Evolutionary conservation across 371 early-diverging fungal genomes (phyloP), one percentile per base, ranked within the genome.

Genomic region (Mucor indicus): DNA sequence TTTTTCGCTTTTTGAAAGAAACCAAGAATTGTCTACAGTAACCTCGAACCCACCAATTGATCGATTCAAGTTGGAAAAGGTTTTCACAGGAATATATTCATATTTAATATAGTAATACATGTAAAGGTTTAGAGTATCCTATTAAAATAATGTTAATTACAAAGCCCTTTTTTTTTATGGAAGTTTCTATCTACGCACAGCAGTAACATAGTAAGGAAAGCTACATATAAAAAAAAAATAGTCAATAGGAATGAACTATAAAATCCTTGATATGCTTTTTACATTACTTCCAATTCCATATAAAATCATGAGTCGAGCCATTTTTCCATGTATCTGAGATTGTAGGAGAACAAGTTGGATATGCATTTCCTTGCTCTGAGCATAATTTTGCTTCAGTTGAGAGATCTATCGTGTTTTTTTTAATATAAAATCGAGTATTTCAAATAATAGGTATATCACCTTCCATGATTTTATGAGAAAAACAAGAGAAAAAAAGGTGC

Each of bases 11-110:
- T 41, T 42, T 1, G 27, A 21, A 9, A 61, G 49, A 29, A 75
- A 75, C 75, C 75, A 75, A 9, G 60, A 45, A 44, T 66, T 54
- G 42, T 70, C 71, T 12, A 75, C 69, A 1, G 49, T 54, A 2
- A 62, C 60, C 19, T 50, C 19, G 7, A 61, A 24, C 4, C 51
- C 45, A 8, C 69, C 71, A 16, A 41, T 22, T 1, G 35, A 23
- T 17, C 55, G 55, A 1, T 48, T 33, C 10, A 75, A 3, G 40
- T 66, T 39, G 1, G 55, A 53, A 48, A 57, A 75, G 19, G 55
- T 50, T 48, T 55, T 68, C n/a, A 66, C 61, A 6, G 46, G 44
- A 7, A 46, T 40, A 42, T 67, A 70, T 36, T 62, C 60, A 36
- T 47, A 69, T 40, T 69, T 67, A 37, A 70, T 16, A 13, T 39